Evolutionary conservation across 352 stramenopile genomes (phyloP), one percentile per base, ranked within the genome.

Genomic region (Phytophthora podocarpi): DNA sequence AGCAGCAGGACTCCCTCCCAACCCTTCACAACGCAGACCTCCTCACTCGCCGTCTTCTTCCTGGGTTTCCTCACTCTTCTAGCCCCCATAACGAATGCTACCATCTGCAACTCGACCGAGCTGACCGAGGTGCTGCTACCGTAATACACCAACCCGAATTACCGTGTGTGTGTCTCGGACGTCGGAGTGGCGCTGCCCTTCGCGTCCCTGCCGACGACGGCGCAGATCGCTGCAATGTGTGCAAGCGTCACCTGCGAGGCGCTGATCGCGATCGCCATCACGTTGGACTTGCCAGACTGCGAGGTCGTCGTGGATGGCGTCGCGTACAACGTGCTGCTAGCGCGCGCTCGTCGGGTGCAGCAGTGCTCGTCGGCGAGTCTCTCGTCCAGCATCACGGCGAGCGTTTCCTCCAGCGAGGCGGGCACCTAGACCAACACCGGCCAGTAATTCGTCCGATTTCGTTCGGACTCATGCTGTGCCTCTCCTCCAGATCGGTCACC

Each of bases 11-110:
- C 21, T n/a, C 3, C 18, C n/a, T 40, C 18, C 24, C 26, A 30
- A 28, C 31, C 1, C 7, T 23, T 4, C 32, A 37, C 47, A 13
- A 81, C 66, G 64, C 68, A 72, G 49, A 72, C 28, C 37, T 70
- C 56, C 10, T 47, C 54, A 30, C 15, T 56, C n/a, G 34, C 59
- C 49, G 16, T 56, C 21, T 23, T 42, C 31, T 46, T 63, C 20
- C 48, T 77, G 51, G 41, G 82, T 59, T 37, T 73, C 21, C 15
- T 48, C 20, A 23, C 20, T 28, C 24, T 45, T 8, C 31, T 76
- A 13, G 26, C 46, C 2, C 47, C 50, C 16, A 40, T 32, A 18
- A 45, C 51, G 13, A 47, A 37, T 9, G 45, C 50, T 16, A 56
- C 30, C 26, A 43, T 59, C 31, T 71, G 63, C 57, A 67, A 67